A percentile compares a stretch with the other conserved stretches of the same genome.
These are phyloP conservation scores for Komagataella ulmi DNA, from an alignment of 805 yeast species.

Conservation along the genomic window DNA sequence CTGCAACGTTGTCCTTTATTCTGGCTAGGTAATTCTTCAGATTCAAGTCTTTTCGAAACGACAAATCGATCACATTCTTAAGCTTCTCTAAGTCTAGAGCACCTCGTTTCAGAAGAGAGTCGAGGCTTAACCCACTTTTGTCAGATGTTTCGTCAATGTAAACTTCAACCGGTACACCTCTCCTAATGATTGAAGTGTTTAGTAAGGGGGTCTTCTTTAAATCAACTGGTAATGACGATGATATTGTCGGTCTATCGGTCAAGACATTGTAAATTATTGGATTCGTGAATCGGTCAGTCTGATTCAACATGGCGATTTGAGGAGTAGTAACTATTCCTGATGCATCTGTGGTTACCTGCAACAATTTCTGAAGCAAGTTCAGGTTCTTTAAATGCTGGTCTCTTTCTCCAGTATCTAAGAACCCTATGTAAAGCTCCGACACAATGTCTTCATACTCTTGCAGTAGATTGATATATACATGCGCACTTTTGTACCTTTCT, in stretches of 20 bases:
- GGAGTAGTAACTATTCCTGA: conserved; percentile 87
- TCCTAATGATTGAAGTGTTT: conserved; percentile 68
- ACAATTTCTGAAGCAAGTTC: conserved; percentile 43
- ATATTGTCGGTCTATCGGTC: conserved; percentile 83
- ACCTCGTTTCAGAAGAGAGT: conserved; percentile 20
- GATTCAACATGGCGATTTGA: conserved; percentile 41
- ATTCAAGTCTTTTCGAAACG: conserved; percentile 63
- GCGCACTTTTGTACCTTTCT: conserved; percentile 71
- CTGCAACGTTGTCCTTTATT: conserved; percentile 54
- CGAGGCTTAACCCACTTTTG: conserved; percentile 24
- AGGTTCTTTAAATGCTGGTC: conserved; percentile 57
- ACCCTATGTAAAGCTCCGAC: conserved; percentile 52
- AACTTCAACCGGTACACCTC: conserved; percentile 51
- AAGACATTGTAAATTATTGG: conserved; percentile 84
- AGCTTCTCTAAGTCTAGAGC: conserved; percentile 44
- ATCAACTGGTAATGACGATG: conserved; percentile 77
- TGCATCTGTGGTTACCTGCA: conserved; percentile 33
- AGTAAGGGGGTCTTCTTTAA: conserved; percentile 42
- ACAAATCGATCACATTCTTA: conserved; percentile 54
- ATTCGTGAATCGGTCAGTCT: conserved; percentile 31
- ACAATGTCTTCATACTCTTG: conserved; percentile 66
- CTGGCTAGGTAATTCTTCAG: conserved; percentile 53
- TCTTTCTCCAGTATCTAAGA: conserved; percentile 26
- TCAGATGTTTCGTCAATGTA: conserved; percentile 17
- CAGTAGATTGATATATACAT: conserved; percentile 71